Base-by-base conservation (phyloP, 441 rosid genomes). In the Cnidoscolus chayamansa region DNA sequence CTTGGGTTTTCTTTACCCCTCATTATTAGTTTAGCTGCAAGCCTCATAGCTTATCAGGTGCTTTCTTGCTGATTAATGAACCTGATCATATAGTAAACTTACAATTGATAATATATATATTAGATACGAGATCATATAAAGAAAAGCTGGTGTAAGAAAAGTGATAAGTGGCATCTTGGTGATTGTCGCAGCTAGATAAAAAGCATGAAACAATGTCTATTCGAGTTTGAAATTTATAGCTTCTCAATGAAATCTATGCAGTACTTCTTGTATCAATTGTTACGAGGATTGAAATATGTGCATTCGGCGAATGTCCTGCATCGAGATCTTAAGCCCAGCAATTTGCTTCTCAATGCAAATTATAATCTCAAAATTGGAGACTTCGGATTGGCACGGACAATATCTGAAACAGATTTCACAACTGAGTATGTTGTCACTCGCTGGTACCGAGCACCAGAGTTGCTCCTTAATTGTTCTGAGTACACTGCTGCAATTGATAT, bases 401-500 rank as follows among this genome's bases (percentile, higher is more conserved):
- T 94, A 2, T 92, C 98, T 3, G 99, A 95, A 76, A 90, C 98
- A 67, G 98, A 95, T 77, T 95, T 95, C 81, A 95, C 92, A 98
- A 95, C 93, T 13, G 99, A 95, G 68, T 95, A 92, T 77, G 97
- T 92, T 16, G 99, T 89, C 45, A 92, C 98, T 60, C 94, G 99
- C 59, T 94, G 98, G 99, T 94, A 92, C 56, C 84, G 97, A 43
- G 98, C 99, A 63, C 99, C 99, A 0, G 99, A 92, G 75, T 81
- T 94, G 84, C 96, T 94, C 13, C 94, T 89, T 43, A 92, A 92
- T 69, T 94, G 99, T 80, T 92, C 99, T 25, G 98, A 94, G 79
- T 94, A 94, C 82, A 94, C 99, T 53, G 94, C 96, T 25, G 98
- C 99, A 25, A 92, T 95, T 20, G 98, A 95, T 77, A 88, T 92